Conservation (phyloP, 768 basidiomycete species). For the Multifurca ochricompacta region DNA sequence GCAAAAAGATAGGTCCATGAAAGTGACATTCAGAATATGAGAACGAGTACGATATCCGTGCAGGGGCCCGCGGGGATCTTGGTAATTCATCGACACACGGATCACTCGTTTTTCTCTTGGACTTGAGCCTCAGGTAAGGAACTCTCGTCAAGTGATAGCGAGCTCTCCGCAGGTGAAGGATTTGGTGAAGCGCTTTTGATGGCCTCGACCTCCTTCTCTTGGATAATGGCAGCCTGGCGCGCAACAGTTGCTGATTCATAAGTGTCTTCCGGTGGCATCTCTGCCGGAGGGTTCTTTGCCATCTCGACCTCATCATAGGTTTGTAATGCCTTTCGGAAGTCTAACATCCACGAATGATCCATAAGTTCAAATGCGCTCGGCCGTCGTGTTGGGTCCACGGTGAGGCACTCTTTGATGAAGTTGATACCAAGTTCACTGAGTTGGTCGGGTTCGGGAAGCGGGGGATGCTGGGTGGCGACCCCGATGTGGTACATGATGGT, state of each 20-base stretch:
- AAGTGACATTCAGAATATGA: not conserved
- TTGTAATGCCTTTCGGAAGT: conserved; percentile 63
- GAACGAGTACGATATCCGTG: not conserved
- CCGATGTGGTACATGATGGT: conserved; percentile 99
- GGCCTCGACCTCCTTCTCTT: conserved; percentile 53
- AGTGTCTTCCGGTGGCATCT: conserved; percentile 40
- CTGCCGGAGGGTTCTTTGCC: conserved; percentile 38
- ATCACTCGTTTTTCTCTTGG: not conserved
- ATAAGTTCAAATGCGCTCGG: conserved; percentile 82
- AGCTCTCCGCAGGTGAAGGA: conserved; percentile 34
- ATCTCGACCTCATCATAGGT: conserved; percentile 61
- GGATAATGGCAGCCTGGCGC: conserved; percentile 47
- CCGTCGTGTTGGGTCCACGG: conserved; percentile 74
- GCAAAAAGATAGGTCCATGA: not conserved
- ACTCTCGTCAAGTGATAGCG: not conserved
- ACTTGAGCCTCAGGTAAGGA: not conserved
- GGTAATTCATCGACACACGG: not conserved
- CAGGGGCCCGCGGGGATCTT: too few species aligned
- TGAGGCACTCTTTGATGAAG: conserved; percentile 89
- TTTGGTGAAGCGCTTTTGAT: conserved; percentile 46
- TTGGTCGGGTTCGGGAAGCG: conserved; percentile 85
- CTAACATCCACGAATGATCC: conserved; percentile 84
- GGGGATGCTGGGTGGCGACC: conserved; percentile 93
- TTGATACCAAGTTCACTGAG: conserved; percentile 83
- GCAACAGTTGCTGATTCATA: conserved; percentile 45